Conservation (phyloP, 2,329 filamentous ascomycete species). For the Pseudogymnoascus sp. region DNA sequence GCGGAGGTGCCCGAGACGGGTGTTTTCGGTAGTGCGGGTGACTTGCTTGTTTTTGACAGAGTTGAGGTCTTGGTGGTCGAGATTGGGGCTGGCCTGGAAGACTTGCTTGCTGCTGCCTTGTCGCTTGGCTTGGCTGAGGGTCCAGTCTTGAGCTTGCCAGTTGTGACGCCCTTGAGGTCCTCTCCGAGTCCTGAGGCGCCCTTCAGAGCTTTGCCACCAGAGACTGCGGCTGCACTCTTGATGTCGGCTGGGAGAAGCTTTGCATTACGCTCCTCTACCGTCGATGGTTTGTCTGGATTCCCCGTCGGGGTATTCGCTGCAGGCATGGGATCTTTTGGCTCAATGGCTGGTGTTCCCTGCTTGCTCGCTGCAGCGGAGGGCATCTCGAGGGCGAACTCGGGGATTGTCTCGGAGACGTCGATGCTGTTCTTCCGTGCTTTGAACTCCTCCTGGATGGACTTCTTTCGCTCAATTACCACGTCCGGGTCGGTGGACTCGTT, state of each 20-base stretch:
- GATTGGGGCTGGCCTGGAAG: slow-evolving; percentile 19
- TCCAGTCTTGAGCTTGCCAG: neutral
- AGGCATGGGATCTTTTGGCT: slow-evolving; percentile 16
- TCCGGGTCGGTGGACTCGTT: slow-evolving; percentile 21
- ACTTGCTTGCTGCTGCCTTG: slow-evolving; percentile 14
- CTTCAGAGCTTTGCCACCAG: slow-evolving; percentile 13
- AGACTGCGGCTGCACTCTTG: slow-evolving; percentile 4
- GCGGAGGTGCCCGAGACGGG: slow-evolving; percentile 28
- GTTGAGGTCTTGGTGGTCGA: slow-evolving; percentile 15
- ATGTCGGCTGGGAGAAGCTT: slow-evolving; percentile 3
- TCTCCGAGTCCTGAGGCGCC: slow-evolving; percentile 7
- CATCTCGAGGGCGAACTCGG: slow-evolving; percentile 23
- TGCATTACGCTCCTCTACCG: slow-evolving; percentile 16
- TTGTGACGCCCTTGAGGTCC: neutral
- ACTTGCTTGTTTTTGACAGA: slow-evolving; percentile 22
- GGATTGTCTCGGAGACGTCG: slow-evolving; percentile 21
- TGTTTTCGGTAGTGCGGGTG: slow-evolving; percentile 31
- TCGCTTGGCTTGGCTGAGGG: slow-evolving; percentile 7
- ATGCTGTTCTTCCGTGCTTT: slow-evolving; percentile 21
- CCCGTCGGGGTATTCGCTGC: slow-evolving; percentile 9
- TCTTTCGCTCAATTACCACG: slow-evolving; percentile 19
- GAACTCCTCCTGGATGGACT: slow-evolving; percentile 20
- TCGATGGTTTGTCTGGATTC: slow-evolving; percentile 10
- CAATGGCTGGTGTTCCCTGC: slow-evolving; percentile 10
- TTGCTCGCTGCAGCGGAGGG: slow-evolving; percentile 7